These are phyloP conservation scores for Cercospora janseana DNA, from an alignment of 2,329 filamentous ascomycete species.

Conservation along the genomic window DNA sequence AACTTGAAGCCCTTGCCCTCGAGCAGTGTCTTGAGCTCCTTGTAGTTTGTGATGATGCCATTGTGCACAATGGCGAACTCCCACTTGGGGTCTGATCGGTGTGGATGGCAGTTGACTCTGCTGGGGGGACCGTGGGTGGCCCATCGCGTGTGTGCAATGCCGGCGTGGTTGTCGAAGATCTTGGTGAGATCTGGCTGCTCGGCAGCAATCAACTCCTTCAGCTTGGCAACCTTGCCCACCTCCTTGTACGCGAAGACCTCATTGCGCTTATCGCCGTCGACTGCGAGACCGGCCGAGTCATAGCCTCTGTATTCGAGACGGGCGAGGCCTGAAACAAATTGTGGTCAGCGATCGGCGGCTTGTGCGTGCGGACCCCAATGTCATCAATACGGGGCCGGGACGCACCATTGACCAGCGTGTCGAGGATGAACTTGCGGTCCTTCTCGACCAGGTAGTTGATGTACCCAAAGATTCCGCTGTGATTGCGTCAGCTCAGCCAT, in stretches of 20 bases:
- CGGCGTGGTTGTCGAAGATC: constrained; percentile 95
- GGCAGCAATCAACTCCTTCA: constrained; percentile 87
- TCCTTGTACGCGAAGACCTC: constrained; percentile 98
- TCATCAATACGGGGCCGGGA: constrained; percentile 31
- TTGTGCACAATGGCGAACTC: constrained; percentile 98
- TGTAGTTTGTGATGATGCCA: constrained; percentile 99
- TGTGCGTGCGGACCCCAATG: not conserved
- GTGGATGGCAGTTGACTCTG: constrained; percentile 94
- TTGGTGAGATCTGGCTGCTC: constrained; percentile 81
- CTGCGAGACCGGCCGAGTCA: constrained; percentile 91
- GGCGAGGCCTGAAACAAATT: constrained; percentile 66
- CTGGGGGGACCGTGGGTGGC: constrained; percentile 95
- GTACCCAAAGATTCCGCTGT: constrained; percentile 84
- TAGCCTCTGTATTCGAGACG: constrained; percentile 98
- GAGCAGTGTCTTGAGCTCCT: constrained; percentile 93
- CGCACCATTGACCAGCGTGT: constrained; percentile 93
- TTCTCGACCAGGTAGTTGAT: constrained; percentile 99
- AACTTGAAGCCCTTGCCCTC: constrained; percentile 95
- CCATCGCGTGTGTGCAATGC: constrained; percentile 98
- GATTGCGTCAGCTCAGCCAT: constrained; percentile 1
- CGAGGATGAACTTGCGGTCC: constrained; percentile 92
- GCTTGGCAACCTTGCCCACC: constrained; percentile 97
- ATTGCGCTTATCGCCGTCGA: constrained; percentile 98
- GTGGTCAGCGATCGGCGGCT: constrained; percentile 30
- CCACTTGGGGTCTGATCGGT: constrained; percentile 94